phyloP scores from a whole-genome alignment of 2,329 filamentous ascomycete species.

The Colletotrichum sp. region DNA sequence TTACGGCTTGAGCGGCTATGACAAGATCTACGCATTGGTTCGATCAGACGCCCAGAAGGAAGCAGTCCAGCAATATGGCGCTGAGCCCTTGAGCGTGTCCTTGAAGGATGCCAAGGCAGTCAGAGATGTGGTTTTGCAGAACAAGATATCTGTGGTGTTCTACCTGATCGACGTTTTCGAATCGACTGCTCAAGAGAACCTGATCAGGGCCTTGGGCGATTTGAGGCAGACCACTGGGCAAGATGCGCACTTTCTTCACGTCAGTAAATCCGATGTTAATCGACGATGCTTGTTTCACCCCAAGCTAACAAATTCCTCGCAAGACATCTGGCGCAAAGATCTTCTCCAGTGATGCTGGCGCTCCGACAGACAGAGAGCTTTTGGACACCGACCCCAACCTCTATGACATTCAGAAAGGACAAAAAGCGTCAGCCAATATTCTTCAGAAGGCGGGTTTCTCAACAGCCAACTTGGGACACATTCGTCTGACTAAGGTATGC shows the following conservation, averaged over 20 bases:
- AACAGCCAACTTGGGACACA: background rate
- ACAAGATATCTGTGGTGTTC: background rate
- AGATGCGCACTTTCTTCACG: background rate
- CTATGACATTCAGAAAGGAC: background rate
- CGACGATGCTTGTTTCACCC: background rate
- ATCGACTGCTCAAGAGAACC: background rate
- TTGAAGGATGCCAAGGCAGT: background rate
- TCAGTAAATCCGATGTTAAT: background rate
- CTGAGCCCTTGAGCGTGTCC: background rate
- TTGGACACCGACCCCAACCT: background rate
- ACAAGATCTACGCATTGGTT: background rate
- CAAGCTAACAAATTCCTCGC: background rate
- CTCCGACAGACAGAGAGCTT: background rate
- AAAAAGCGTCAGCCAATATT: fast-evolving
- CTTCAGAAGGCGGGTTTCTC: background rate
- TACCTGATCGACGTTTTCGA: background rate
- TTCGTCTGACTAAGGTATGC: background rate
- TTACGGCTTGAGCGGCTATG: background rate
- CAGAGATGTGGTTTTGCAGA: background rate
- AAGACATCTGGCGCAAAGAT: background rate
- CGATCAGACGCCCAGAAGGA: background rate
- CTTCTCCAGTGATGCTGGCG: background rate
- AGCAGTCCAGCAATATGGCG: background rate
- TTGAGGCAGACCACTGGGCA: background rate
- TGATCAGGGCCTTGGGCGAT: background rate